Evolutionary conservation across 225 moss, liverwort and hornwort genomes (phyloP).

Genomic region (Bryoerythrophyllum caledonicum): DNA sequence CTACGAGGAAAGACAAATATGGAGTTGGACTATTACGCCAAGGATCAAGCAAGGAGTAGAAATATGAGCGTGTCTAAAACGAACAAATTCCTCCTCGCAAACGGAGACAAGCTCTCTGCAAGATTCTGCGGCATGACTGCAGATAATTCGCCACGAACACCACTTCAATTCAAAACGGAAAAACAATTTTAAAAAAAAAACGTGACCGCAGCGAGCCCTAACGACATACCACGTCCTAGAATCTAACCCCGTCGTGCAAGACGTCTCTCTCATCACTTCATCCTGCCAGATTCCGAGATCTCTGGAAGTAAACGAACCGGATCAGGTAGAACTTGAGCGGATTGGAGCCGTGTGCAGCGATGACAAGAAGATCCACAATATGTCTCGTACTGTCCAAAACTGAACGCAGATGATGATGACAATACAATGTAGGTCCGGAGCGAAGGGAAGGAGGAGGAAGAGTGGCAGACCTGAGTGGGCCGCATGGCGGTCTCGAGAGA

Average conservation of each 20-base stretch:
- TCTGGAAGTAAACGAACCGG: neutral
- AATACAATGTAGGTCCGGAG: neutral
- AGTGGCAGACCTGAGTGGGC: conserved; percentile 64
- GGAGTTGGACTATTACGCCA: neutral
- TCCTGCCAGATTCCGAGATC: neutral
- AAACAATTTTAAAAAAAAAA: no score
- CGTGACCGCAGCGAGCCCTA: neutral
- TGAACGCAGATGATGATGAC: neutral
- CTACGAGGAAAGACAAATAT: conserved; percentile 22
- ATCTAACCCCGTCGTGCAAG: neutral
- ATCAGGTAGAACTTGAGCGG: neutral
- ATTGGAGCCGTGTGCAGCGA: conserved; percentile 7
- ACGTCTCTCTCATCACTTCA: neutral
- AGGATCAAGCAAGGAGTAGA: neutral
- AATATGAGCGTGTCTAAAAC: neutral
- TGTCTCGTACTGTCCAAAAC: neutral
- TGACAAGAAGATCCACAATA: neutral
- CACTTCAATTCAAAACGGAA: conserved; percentile 3
- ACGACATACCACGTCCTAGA: neutral
- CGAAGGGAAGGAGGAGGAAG: neutral
- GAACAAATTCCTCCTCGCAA: neutral
- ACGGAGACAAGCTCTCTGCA: conserved; percentile 4
- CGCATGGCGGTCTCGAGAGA: conserved; percentile 83
- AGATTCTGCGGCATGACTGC: neutral
- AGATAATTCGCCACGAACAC: neutral